These are phyloP conservation scores for Vitis hybrid DNA, from an alignment of 177 flowering plant genomes.

Conservation along the genomic window DNA sequence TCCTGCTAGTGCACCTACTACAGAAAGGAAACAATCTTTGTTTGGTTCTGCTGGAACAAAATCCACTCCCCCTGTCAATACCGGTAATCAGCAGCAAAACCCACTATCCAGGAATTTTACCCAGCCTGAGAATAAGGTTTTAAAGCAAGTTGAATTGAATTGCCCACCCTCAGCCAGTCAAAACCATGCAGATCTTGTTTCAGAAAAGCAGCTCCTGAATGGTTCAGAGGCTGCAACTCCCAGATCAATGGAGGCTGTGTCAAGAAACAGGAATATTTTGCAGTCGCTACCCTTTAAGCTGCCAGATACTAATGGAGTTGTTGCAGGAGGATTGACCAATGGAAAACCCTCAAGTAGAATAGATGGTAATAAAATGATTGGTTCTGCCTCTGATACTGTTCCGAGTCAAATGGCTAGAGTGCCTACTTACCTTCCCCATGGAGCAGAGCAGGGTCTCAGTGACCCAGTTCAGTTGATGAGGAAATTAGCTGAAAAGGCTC, in stretches of 20 bases:
- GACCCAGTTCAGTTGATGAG: constrained; percentile 74
- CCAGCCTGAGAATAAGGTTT: constrained; percentile 31
- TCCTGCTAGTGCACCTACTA: constrained; percentile 13
- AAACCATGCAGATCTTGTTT: constrained; percentile 22
- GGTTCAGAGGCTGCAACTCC: constrained; percentile 33
- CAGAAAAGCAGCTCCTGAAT: constrained; percentile 30
- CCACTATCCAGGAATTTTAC: constrained; percentile 24
- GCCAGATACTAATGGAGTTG: constrained; percentile 31
- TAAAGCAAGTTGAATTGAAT: constrained; percentile 47
- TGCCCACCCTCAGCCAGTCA: constrained; percentile 32
- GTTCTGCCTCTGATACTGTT: constrained; percentile 26
- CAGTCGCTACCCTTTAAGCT: constrained; percentile 24
- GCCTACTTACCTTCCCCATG: constrained; percentile 30
- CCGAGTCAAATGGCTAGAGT: constrained; percentile 31
- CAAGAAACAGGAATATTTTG: constrained; percentile 30
- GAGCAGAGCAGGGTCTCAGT: constrained; percentile 49
- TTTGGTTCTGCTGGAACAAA: constrained; percentile 20
- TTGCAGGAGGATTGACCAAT: constrained; percentile 40
- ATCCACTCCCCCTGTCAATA: constrained; percentile 16
- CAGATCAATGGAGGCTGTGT: constrained; percentile 34
- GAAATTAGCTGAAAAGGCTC: constrained; percentile 50
- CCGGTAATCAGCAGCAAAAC: constrained; percentile 33
- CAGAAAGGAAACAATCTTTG: constrained; percentile 13
- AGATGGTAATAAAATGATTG: constrained; percentile 18
- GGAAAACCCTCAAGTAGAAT: constrained; percentile 29